A percentile compares a stretch with the other conserved stretches of the same genome.
These are phyloP conservation scores for Mycena filopes DNA, from an alignment of 768 basidiomycete genomes.

Conservation along the genomic window DNA sequence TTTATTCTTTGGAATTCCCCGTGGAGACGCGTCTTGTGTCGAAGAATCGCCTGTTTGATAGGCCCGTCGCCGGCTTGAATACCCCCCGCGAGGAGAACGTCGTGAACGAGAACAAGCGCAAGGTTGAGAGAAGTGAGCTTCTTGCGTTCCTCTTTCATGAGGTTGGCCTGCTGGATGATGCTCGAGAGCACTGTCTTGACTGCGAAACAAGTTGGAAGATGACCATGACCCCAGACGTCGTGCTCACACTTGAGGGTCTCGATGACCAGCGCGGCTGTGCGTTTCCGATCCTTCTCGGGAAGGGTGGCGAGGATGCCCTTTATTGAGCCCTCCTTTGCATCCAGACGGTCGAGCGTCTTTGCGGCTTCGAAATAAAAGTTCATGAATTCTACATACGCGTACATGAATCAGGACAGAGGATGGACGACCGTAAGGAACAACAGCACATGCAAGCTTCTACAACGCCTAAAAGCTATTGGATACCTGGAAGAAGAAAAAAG, in stretches of 20 bases:
- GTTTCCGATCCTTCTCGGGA: slow-evolving; percentile 78
- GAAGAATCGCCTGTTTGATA: slow-evolving; percentile 85
- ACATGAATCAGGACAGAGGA: slow-evolving; percentile 36
- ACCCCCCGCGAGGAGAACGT: slow-evolving; percentile 83
- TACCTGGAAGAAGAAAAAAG: slow-evolving; percentile 30
- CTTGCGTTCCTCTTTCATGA: slow-evolving; percentile 81
- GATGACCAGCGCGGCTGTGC: slow-evolving; percentile 88
- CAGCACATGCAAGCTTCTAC: slow-evolving; percentile 1
- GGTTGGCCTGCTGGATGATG: slow-evolving; percentile 72
- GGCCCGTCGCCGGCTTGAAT: slow-evolving; percentile 94
- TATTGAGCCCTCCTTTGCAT: slow-evolving; percentile 91
- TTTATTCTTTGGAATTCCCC: slow-evolving; percentile 90
- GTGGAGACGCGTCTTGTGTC: slow-evolving; percentile 89
- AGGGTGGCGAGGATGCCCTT: slow-evolving; percentile 83
- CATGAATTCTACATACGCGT: slow-evolving; percentile 65
- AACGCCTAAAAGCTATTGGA: slow-evolving; percentile 7
- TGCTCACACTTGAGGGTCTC: slow-evolving; percentile 94
- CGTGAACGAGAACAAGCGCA: slow-evolving; percentile 90
- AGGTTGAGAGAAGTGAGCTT: slow-evolving; percentile 80
- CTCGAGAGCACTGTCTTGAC: slow-evolving; percentile 82
- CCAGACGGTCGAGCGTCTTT: slow-evolving; percentile 83
- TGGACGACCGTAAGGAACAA: slow-evolving; percentile 14
- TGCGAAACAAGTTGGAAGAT: slow-evolving; percentile 42
- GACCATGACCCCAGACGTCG: neutral
- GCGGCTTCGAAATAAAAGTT: slow-evolving; percentile 97